phyloP scores from a whole-genome alignment of 305 asterid species.

The Petunia hybrid region DNA sequence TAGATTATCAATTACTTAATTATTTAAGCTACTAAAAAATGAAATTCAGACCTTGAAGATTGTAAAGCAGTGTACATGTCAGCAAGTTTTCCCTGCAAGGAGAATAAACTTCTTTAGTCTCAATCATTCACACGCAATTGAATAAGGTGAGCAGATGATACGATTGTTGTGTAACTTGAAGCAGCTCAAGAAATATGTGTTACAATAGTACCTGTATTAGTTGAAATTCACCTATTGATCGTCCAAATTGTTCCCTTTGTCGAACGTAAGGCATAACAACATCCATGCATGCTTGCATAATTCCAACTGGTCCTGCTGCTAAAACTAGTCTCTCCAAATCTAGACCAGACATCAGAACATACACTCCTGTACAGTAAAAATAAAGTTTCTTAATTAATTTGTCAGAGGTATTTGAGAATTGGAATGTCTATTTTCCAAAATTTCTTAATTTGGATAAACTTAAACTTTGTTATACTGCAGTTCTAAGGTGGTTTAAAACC shows the following conservation, averaged over 20 bases:
- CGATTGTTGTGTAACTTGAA: too few species aligned
- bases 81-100: conserved; percentile 83
- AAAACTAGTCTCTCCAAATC: conserved; percentile 93
- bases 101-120: neutral
- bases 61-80: conserved; percentile 91
- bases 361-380: conserved; percentile 69
- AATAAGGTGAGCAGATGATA: too few species aligned
- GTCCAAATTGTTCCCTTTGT: conserved; percentile 90
- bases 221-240: conserved; percentile 90
- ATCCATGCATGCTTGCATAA: conserved; percentile 96
- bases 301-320: conserved; percentile 96
- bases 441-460: too few species aligned
- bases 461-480: too few species aligned
- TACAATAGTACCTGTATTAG: conserved; percentile 67
- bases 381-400: too few species aligned
- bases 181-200: neutral
- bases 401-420: too few species aligned
- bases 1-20: too few species aligned
- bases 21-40: neutral
- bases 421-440: too few species aligned
- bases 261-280: conserved; percentile 83
- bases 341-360: conserved; percentile 94
- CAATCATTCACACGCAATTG: neutral
- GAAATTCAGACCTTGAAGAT: conserved; percentile 71
- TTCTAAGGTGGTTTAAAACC: too few species aligned